A percentile compares a stretch with the other conserved stretches of the same genome.
phyloP scores from a whole-genome alignment of 2,329 filamentous ascomycete species.

The Penicillium sp. region DNA sequence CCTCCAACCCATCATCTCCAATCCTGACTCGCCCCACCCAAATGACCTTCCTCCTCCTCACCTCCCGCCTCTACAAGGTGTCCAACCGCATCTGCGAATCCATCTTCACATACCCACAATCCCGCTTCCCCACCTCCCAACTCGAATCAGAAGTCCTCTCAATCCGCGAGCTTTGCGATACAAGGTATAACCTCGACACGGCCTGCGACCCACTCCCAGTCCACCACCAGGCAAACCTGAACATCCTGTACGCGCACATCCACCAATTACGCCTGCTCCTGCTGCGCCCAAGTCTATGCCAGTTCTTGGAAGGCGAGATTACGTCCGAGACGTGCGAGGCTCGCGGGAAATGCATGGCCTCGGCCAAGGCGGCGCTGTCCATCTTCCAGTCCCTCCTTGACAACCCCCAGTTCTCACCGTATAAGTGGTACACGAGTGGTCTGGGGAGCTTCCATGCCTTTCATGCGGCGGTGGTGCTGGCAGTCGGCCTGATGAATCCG shows the following conservation, averaged over 20 bases:
- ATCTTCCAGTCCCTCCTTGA: conserved; percentile 38
- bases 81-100: conserved; percentile 38
- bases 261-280: conserved; percentile 42
- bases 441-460: conserved; percentile 46
- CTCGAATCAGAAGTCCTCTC: conserved; percentile 34
- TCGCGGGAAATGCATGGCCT: conserved; percentile 35
- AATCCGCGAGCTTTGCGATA: conserved; percentile 34
- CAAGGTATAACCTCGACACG: conserved; percentile 31
- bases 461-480: conserved; percentile 40
- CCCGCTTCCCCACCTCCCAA: conserved; percentile 22
- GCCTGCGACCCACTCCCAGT: conserved; percentile 28
- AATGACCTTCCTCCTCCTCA: conserved; percentile 45
- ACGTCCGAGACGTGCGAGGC: conserved; percentile 31
- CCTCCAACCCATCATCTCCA: conserved; percentile 18
- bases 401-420: conserved; percentile 34
- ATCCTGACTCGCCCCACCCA: conserved; percentile 36
- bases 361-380: conserved; percentile 35
- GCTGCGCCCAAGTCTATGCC: conserved; percentile 37
- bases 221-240: conserved; percentile 43
- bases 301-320: conserved; percentile 35
- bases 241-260: conserved; percentile 44
- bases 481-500: conserved; percentile 30
- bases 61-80: conserved; percentile 39
- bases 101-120: conserved; percentile 33
- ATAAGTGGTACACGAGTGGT: conserved; percentile 44